phyloP scores from a whole-genome alignment of 2,329 filamentous ascomycete species.

The Stagonosporopsis cucurbitacearum region DNA sequence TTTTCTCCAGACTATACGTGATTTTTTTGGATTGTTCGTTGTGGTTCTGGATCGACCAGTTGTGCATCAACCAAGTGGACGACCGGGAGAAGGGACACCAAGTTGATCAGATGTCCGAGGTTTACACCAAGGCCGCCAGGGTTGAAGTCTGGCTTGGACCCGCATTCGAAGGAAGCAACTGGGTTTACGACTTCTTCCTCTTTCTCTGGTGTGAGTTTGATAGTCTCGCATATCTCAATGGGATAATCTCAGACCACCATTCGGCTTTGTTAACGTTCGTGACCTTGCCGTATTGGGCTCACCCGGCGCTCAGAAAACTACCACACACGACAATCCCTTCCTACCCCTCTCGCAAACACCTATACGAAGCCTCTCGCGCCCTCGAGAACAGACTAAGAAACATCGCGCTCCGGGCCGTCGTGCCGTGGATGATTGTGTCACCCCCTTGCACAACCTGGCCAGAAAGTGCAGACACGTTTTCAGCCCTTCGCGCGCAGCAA shows the following conservation, averaged over 20 bases:
- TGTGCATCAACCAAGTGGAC: not conserved
- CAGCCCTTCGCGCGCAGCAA: too few relatives aligned
- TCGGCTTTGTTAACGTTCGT: not conserved
- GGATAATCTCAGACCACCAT: not conserved
- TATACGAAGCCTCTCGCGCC: too few relatives aligned
- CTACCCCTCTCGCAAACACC: not conserved
- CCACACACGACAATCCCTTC: not conserved
- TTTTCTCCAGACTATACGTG: not conserved
- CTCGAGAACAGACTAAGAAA: too few relatives aligned
- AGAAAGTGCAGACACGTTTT: too few relatives aligned
- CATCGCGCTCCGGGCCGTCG: too few relatives aligned
- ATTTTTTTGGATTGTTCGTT: not conserved
- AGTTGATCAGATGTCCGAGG: not conserved
- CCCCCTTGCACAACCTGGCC: too few relatives aligned
- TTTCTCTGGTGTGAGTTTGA: too few relatives aligned
- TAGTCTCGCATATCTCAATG: not conserved
- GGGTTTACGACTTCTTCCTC: too few relatives aligned
- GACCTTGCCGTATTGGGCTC: not conserved
- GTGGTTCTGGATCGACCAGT: not conserved
- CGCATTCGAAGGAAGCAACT: not conserved
- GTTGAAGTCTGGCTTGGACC: not conserved
- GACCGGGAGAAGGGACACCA: not conserved
- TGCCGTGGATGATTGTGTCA: too few relatives aligned
- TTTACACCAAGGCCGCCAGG: not conserved
- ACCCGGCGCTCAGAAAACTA: not conserved